phyloP scores from a whole-genome alignment of 2,329 filamentous ascomycete species.

The Pseudocercospora vitis region DNA sequence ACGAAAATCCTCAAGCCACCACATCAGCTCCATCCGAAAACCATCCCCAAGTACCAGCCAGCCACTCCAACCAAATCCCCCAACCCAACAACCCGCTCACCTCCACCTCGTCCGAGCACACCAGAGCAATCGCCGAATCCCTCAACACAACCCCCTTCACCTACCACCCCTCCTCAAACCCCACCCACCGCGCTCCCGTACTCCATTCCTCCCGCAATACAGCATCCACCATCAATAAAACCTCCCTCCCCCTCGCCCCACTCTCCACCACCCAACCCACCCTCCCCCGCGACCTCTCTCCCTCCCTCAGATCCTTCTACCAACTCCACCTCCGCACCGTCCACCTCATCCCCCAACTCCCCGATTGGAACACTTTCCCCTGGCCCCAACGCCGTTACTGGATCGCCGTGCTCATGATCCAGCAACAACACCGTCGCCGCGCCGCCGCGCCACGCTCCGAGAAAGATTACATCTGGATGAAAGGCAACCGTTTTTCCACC shows the following conservation, averaged over 20 bases:
- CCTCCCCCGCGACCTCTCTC: slow-evolving; percentile 26
- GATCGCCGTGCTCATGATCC: slow-evolving; percentile 37
- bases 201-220: not conserved
- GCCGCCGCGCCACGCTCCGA: slow-evolving; percentile 5
- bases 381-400: slow-evolving; percentile 36
- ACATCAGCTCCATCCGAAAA: too few species aligned
- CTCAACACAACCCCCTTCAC: slow-evolving; percentile 9
- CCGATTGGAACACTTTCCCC: slow-evolving; percentile 11
- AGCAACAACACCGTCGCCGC: too few species aligned
- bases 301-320: slow-evolving; percentile 21
- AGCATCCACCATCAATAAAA: slow-evolving; percentile 12
- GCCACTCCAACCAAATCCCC: not conserved
- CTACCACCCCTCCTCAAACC: slow-evolving; percentile 1
- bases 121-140: slow-evolving; percentile 3
- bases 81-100: slow-evolving; percentile 16
- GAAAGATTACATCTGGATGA: slow-evolving; percentile 38
- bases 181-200: slow-evolving; percentile 17
- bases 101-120: too few species aligned
- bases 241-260: slow-evolving; percentile 2
- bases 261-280: slow-evolving; percentile 16
- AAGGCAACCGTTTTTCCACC: slow-evolving; percentile 35
- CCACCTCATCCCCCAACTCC: slow-evolving; percentile 25
- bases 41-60: too few species aligned
- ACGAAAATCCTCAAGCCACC: too few species aligned
- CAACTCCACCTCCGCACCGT: slow-evolving; percentile 29